phyloP scores from a whole-genome alignment of 192 early-diverging fungal genomes.

The Geranomyces variabilis region DNA sequence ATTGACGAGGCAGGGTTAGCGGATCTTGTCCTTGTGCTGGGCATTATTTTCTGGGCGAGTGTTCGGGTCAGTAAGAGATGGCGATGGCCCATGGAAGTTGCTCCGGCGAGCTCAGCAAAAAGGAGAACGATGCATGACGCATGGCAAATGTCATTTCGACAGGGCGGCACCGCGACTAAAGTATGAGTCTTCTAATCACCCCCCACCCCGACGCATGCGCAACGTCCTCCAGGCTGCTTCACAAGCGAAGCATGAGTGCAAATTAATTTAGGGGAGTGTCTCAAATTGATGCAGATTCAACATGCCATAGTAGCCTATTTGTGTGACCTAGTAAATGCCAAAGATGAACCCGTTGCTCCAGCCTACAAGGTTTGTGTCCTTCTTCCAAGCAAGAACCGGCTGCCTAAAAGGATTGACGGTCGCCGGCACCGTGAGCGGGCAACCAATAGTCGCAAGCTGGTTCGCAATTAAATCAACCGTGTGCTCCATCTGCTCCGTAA shows the following conservation, averaged over 20 bases:
- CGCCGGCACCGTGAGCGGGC: constrained; percentile 28
- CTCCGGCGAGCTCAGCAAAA: too few relatives aligned
- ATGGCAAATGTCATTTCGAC: too few relatives aligned
- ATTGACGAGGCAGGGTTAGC: neutral
- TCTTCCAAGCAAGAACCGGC: constrained; percentile 54
- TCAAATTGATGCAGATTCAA: too few relatives aligned
- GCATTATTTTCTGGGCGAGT: neutral
- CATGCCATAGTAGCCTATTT: too few relatives aligned
- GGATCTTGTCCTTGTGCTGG: neutral
- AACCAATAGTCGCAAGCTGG: constrained; percentile 41
- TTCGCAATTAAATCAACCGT: constrained; percentile 35
- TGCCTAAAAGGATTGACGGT: constrained; percentile 55
- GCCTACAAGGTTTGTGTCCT: constrained; percentile 54
- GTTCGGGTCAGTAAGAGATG: neutral
- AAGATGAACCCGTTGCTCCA: constrained; percentile 58
- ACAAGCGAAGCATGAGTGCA: too few relatives aligned
- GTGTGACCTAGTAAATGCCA: constrained; percentile 43
- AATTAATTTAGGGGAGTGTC: too few relatives aligned
- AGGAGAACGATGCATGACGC: too few relatives aligned
- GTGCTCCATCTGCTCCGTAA: constrained; percentile 55
- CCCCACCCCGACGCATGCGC: too few relatives aligned
- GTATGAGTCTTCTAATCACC: too few relatives aligned
- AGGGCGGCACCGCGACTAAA: too few relatives aligned
- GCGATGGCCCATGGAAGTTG: neutral
- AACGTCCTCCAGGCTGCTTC: too few relatives aligned